phyloP scores from a whole-genome alignment of 345 rosid species.

The Eucalyptus grandis region DNA sequence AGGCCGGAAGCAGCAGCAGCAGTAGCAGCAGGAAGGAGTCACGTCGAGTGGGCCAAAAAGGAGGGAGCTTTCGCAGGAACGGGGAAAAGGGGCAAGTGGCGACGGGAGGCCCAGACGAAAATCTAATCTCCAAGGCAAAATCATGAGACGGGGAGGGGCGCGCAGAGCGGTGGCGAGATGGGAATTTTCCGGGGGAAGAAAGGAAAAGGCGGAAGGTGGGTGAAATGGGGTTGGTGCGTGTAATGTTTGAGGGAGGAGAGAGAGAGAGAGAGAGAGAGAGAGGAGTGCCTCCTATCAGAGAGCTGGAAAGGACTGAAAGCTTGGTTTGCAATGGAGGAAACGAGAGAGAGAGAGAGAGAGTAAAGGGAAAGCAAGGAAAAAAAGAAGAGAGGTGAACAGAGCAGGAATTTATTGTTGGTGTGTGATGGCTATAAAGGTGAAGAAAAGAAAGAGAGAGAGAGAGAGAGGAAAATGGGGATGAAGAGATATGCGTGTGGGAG shows the following conservation, averaged over 20 bases:
- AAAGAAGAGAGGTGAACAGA: slow-evolving; percentile 1
- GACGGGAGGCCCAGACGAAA: slow-evolving; percentile 19
- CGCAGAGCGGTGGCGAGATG: background rate
- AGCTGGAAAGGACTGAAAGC: slow-evolving; percentile 52
- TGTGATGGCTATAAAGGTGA: background rate
- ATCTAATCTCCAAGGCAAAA: slow-evolving; percentile 19
- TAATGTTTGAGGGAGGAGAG: slow-evolving; percentile 6
- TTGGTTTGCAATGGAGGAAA: slow-evolving; percentile 89
- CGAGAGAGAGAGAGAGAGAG: slow-evolving; percentile 2
- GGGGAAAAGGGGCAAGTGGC: slow-evolving; percentile 2
- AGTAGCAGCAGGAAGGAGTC: slow-evolving; percentile 3
- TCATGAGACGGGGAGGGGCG: background rate
- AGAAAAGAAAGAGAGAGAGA: background rate
- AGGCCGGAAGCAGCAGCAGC: slow-evolving; percentile 11
- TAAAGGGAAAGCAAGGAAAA: slow-evolving; percentile 26
- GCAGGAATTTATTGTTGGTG: slow-evolving; percentile 27
- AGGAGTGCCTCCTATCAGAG: slow-evolving; percentile 3
- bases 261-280: background rate
- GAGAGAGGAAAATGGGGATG: background rate
- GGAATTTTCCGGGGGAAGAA: background rate
- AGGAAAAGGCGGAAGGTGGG: slow-evolving; percentile 10
- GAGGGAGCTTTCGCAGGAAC: background rate
- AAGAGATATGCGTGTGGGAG: background rate
- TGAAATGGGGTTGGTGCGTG: slow-evolving; percentile 44
- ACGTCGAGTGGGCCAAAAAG: slow-evolving; percentile 9